Base-by-base conservation (phyloP, 352 stramenopile genomes). In the Pythium insidiosum region DNA sequence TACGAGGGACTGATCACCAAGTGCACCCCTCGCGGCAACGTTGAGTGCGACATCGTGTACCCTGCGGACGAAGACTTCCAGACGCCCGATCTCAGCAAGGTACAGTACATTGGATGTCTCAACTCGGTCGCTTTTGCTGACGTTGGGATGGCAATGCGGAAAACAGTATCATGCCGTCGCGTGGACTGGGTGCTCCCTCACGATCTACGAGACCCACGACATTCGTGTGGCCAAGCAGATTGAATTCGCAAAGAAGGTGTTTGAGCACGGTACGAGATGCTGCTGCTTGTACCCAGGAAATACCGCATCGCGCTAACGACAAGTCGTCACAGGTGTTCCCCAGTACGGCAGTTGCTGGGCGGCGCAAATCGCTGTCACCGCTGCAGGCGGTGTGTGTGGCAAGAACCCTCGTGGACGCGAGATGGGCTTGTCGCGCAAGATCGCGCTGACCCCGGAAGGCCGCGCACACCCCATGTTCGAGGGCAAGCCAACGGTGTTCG, bases 271-370 rank as follows among this genome's bases (percentile, higher is more conserved):
- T 74, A 43, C 29, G 56, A 45, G 11, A 19, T 22, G n/a, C 12
- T 45, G 2, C 34, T 19, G 16, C 4, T 34, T 5, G 3, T n/a
- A n/a, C n/a, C n/a, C n/a, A n/a, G n/a, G n/a, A n/a, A n/a, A n/a
- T n/a, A n/a, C 16, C 25, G 11, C 12, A 40, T 23, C 5, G 22
- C n/a, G 33, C 4, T 43, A 12, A 13, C 35, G 11, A 44, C 21
- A 2, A 6, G 22, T 23, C 38, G 3, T 30, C 38, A 11, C 28
- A 84, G 73, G 73, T 10, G 58, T 86, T 25, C 74, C 72, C 25
- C 75, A 91, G 53, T 91, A 83, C 38, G 79, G 79, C 30, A 88
- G 75, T 42, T 91, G 79, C 60, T 91, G 73, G 73, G 79, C 71
- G 16, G 75, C 73, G 43, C 79, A 91, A 61, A 86, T 91, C 42